Conservation (phyloP, 2,329 filamentous ascomycete species). For the Monascus ruber region DNA sequence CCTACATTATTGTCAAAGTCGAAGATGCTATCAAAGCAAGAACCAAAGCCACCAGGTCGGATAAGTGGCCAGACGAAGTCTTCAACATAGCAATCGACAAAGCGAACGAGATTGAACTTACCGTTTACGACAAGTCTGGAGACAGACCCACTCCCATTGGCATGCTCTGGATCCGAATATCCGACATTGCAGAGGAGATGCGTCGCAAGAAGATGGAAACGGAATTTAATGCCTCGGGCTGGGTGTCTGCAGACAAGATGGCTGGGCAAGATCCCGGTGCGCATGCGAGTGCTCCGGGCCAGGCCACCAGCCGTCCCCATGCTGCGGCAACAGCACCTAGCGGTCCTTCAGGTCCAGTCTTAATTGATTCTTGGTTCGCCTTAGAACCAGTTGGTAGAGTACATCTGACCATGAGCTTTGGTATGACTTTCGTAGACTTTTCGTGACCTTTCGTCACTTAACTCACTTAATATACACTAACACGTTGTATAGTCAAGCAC, state of each 20-base stretch:
- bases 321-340: slow-evolving; percentile 22
- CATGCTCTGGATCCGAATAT: slow-evolving; percentile 91
- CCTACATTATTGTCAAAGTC: slow-evolving; percentile 91
- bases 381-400: slow-evolving; percentile 89
- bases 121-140: slow-evolving; percentile 88
- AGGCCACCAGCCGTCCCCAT: slow-evolving; percentile 29
- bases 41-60: slow-evolving; percentile 72
- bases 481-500: slow-evolving; percentile 54
- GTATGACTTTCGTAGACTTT: slow-evolving; percentile 25
- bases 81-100: slow-evolving; percentile 94
- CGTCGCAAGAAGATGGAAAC: slow-evolving; percentile 93
- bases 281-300: slow-evolving; percentile 39
- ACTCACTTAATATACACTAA: slow-evolving; percentile 6
- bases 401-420: slow-evolving; percentile 79
- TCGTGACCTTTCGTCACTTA: not conserved
- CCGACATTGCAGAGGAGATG: slow-evolving; percentile 95
- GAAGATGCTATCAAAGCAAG: slow-evolving; percentile 86
- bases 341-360: slow-evolving; percentile 36
- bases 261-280: slow-evolving; percentile 24
- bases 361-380: slow-evolving; percentile 91
- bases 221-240: slow-evolving; percentile 86
- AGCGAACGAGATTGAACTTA: slow-evolving; percentile 95
- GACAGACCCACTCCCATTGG: slow-evolving; percentile 88
- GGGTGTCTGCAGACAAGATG: slow-evolving; percentile 97
- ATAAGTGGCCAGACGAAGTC: slow-evolving; percentile 83